A percentile compares a stretch with the other conserved stretches of the same genome.
phyloP scores from a whole-genome alignment of 139 green algal genomes.

The Microglena sp. region DNA sequence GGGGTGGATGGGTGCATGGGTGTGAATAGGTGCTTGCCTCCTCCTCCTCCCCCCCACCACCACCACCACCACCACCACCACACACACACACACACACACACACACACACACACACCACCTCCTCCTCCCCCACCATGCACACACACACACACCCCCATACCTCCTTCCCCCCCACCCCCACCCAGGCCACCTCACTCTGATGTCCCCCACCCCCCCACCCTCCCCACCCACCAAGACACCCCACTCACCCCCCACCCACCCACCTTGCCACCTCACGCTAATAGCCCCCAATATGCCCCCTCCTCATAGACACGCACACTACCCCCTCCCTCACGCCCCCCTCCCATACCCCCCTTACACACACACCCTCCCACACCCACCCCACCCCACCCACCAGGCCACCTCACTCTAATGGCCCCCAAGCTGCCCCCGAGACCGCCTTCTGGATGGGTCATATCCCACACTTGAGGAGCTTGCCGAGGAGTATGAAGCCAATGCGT shows the following conservation, averaged over 20 bases:
- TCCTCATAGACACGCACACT: background rate
- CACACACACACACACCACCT: constrained; percentile 1
- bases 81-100: background rate
- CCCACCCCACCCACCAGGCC: background rate
- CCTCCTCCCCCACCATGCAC: background rate
- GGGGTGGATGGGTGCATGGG: background rate
- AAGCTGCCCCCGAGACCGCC: background rate
- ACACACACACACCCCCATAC: background rate
- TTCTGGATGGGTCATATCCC: background rate
- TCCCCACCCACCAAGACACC: background rate
- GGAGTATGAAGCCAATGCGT: background rate
- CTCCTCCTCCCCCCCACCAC: too few species aligned
- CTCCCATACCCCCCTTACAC: background rate
- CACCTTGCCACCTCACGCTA: too few species aligned
- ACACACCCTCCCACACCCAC: background rate
- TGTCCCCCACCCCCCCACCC: too few species aligned
- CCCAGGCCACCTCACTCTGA: background rate
- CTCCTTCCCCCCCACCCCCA: background rate
- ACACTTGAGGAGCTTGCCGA: too few species aligned
- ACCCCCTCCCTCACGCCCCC: too few species aligned
- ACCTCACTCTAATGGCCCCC: background rate
- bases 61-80: background rate
- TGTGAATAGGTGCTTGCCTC: too few species aligned
- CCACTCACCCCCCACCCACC: too few species aligned
- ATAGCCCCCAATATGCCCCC: too few species aligned